Base-by-base conservation (phyloP, 805 yeast species). In the Lipomyces sp. region DNA sequence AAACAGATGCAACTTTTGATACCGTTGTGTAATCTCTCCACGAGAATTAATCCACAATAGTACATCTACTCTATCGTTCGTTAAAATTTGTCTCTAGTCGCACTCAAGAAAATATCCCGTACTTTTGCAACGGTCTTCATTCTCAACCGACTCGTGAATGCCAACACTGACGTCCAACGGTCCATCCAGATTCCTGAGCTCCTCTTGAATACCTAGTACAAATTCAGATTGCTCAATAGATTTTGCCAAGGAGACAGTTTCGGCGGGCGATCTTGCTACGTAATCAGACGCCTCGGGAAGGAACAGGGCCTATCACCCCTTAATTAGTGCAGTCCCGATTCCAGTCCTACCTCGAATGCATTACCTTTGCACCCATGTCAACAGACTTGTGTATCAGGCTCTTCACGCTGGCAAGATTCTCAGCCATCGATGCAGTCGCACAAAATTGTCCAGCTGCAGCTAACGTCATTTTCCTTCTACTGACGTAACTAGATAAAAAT, bases 281-380 rank as follows among this genome's bases (percentile, higher is more conserved):
- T 92, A 94, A 76, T 94, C 98, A 3, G 95, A 84, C 0, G 98
- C 98, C 76, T 94, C 99, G 1, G 98, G 98, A 56, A 94, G 83
- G 74, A 95, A 92, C 4, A 95, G 62, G 11, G 60, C 64, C 65
- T 60, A 29, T 33, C 34, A 18, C 33, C 30, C 54, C 15, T 24
- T n/a, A 4, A 59, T 39, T 35, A 45, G 42, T 29, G 8, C 32
- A n/a, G 24, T 30, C 18, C 48, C 42, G 13, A 30, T n/a, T 55
- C 3, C 18, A 42, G 32, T 53, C 24, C 24, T 24, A 24, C 24
- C 24, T 15, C 15, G 7, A 29, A 30, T 3, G n/a, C 24, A n/a
- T 0, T 50, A 91, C 86, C 69, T 83, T 81, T 13, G 89, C 92
- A 2, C 88, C 84, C 15, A 81, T 75, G 1, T 77, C 78, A 0